Conservation (phyloP, 768 basidiomycete species). For the Termitomyces sp. region DNA sequence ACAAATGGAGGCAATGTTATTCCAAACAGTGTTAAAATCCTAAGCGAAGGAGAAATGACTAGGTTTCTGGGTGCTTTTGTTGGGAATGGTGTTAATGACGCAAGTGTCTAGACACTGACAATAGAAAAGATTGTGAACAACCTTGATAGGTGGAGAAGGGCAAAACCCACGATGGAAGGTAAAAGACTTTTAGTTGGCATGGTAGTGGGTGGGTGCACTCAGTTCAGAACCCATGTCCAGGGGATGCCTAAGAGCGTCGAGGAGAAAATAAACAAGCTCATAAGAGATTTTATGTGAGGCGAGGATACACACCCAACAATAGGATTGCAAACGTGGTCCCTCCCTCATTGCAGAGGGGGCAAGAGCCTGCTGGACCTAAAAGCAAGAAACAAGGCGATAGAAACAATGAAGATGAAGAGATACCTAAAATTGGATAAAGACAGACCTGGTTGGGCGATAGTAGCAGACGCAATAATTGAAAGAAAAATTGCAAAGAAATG, state of each 20-base stretch:
- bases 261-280: not conserved
- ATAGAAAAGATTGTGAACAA: conserved; percentile 20
- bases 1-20: too few species aligned
- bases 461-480: not conserved
- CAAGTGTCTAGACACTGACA: conserved; percentile 18
- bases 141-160: conserved; percentile 11
- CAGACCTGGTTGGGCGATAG: not conserved
- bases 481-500: not conserved
- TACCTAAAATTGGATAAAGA: not conserved
- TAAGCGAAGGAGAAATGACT: conserved; percentile 18
- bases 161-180: too few species aligned
- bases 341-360: not conserved
- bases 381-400: not conserved
- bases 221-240: not conserved
- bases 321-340: not conserved
- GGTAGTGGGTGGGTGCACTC: not conserved
- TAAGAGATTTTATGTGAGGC: too few species aligned
- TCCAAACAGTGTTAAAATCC: too few species aligned
- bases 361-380: not conserved
- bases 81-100: conserved; percentile 20
- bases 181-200: conserved; percentile 8
- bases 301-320: not conserved
- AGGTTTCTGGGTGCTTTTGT: conserved; percentile 26
- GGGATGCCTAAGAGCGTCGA: not conserved
- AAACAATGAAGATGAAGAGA: not conserved